Evolutionary conservation across 1,284 basidiomycete species (phyloP).

Genomic region (Boletellus deceptivus): DNA sequence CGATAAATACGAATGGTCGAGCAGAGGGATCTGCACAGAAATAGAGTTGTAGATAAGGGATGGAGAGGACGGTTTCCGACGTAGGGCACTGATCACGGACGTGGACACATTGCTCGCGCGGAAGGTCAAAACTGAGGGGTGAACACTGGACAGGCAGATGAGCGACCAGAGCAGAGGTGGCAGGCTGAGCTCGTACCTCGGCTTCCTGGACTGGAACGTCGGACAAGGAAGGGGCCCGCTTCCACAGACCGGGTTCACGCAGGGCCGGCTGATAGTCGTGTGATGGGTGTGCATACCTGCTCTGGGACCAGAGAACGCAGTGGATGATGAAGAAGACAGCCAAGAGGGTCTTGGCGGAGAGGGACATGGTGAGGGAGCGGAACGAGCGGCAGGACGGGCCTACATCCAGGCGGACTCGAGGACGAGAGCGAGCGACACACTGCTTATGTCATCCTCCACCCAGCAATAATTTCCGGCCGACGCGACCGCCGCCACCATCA

Average conservation of each 20-base stretch:
- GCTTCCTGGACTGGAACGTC: constrained; percentile 1
- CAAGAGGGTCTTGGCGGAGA: constrained; percentile 48
- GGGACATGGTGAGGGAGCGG: constrained; percentile 33
- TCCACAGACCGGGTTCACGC: constrained; percentile 5
- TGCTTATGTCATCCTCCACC: constrained; percentile 5
- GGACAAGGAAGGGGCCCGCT: not conserved
- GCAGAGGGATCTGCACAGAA: constrained; percentile 57
- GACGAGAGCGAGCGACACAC: not conserved
- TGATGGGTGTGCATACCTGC: constrained; percentile 47
- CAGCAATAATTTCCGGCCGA: no score
- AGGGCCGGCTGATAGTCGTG: constrained; percentile 5
- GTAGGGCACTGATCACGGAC: constrained; percentile 52
- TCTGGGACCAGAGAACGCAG: constrained; percentile 63
- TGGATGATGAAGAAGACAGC: constrained; percentile 50
- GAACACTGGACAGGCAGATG: constrained; percentile 45
- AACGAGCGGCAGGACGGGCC: not conserved
- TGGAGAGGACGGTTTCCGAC: constrained; percentile 62
- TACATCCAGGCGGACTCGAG: no score
- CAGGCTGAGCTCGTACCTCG: constrained; percentile 10
- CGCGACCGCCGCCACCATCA: no score
- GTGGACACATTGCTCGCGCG: constrained; percentile 62
- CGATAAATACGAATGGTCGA: constrained; percentile 59
- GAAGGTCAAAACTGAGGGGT: constrained; percentile 52
- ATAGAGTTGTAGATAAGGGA: constrained; percentile 67
- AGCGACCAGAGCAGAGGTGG: not conserved